Percentiles rank a stretch among this genome's conserved stretches.
Evolutionary conservation across 148 eudicot genomes (phyloP).

Genomic region (Rheum nobile): DNA sequence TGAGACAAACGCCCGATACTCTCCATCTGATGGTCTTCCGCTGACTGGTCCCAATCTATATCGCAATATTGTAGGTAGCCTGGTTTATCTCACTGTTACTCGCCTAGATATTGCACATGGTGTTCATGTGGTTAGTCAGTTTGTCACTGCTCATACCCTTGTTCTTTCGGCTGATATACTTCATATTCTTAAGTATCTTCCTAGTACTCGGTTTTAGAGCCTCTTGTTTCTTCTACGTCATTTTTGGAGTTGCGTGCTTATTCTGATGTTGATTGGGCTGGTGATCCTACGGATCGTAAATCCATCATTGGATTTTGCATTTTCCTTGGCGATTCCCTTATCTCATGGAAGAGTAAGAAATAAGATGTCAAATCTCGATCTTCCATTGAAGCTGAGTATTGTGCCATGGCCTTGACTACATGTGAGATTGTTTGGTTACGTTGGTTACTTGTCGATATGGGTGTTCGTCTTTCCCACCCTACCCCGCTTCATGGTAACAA

Average conservation of each 20-base stretch:
- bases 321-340: background rate
- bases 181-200: background rate
- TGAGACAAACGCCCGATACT: no score
- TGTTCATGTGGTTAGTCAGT: background rate
- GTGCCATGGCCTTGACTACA: constrained; percentile 1
- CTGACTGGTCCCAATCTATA: background rate
- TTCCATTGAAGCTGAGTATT: background rate
- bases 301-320: background rate
- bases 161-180: background rate
- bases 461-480: background rate
- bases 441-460: background rate
- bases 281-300: constrained; percentile 8
- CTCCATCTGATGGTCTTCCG: no score
- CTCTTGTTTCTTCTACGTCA: background rate
- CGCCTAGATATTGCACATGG: background rate
- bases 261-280: constrained; percentile 4
- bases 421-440: no score
- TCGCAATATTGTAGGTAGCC: background rate
- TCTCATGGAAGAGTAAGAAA: background rate
- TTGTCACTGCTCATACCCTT: background rate
- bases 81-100: background rate
- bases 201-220: background rate
- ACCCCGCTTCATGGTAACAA: constrained; percentile 7
- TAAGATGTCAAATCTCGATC: no score
- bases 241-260: background rate